Evolutionary conservation across 2,329 filamentous ascomycete genomes (phyloP).

Genomic region (Rhinocladiella similis): DNA sequence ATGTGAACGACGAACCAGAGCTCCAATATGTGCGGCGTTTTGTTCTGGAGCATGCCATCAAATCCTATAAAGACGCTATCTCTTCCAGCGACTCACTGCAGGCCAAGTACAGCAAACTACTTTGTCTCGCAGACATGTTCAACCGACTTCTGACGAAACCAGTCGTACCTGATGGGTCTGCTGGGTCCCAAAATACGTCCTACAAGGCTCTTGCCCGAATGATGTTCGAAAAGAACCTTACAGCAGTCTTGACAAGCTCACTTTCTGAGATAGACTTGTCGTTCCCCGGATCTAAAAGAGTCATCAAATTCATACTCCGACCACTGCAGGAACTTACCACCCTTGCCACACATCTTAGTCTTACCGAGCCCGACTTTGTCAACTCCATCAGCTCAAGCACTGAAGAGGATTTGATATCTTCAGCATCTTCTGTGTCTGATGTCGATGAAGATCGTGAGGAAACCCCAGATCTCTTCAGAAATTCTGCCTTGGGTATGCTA

Average conservation of each 20-base stretch:
- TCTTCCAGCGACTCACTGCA: slow-evolving; percentile 78
- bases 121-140: slow-evolving; percentile 88
- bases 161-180: slow-evolving; percentile 59
- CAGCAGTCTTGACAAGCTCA: slow-evolving; percentile 82
- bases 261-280: slow-evolving; percentile 95
- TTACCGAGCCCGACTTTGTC: slow-evolving; percentile 62
- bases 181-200: slow-evolving; percentile 49
- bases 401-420: slow-evolving; percentile 84
- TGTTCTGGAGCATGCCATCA: slow-evolving; percentile 88
- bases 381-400: slow-evolving; percentile 67
- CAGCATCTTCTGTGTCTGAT: slow-evolving; percentile 85
- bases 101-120: slow-evolving; percentile 80
- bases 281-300: slow-evolving; percentile 87
- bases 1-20: slow-evolving; percentile 76
- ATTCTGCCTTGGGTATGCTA: slow-evolving; percentile 92
- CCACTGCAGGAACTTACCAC: slow-evolving; percentile 85
- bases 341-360: slow-evolving; percentile 82
- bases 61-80: slow-evolving; percentile 86
- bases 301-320: slow-evolving; percentile 92
- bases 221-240: slow-evolving; percentile 98
- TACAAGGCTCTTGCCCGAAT: slow-evolving; percentile 84
- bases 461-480: slow-evolving; percentile 94
- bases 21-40: slow-evolving; percentile 92
- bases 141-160: slow-evolving; percentile 85
- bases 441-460: slow-evolving; percentile 85